A percentile compares a stretch with the other conserved stretches of the same genome.
phyloP scores from a whole-genome alignment of 2,329 filamentous ascomycete species.

The Aureobasidium sp. region DNA sequence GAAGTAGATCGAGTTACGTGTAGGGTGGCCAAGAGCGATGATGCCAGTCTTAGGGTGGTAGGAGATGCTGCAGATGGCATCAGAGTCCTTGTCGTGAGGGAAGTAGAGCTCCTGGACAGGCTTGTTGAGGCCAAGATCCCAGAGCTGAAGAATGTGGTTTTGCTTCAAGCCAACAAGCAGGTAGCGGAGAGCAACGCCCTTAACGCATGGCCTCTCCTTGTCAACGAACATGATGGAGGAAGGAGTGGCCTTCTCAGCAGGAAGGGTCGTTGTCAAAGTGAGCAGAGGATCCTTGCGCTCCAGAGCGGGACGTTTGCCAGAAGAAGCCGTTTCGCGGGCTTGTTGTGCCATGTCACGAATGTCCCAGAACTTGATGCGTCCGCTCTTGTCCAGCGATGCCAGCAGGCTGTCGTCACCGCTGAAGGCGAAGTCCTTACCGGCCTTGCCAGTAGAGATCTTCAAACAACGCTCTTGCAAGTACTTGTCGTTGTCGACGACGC shows the following conservation, averaged over 20 bases:
- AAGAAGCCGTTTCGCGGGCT: constrained; percentile 34
- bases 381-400: constrained; percentile 93
- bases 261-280: constrained; percentile 76
- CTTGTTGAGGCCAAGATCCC: constrained; percentile 92
- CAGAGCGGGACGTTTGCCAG: constrained; percentile 42
- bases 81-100: constrained; percentile 89
- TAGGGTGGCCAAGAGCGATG: constrained; percentile 90
- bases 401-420: constrained; percentile 93
- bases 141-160: constrained; percentile 95
- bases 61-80: constrained; percentile 94
- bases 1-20: constrained; percentile 95
- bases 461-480: constrained; percentile 80
- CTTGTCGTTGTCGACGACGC: constrained; percentile 73
- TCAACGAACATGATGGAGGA: constrained; percentile 94
- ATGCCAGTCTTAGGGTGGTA: constrained; percentile 91
- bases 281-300: constrained; percentile 81
- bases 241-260: constrained; percentile 90
- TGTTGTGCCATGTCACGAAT: constrained; percentile 64
- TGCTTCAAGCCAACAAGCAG: constrained; percentile 98
- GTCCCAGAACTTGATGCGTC: constrained; percentile 96
- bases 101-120: constrained; percentile 96
- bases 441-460: constrained; percentile 94
- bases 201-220: constrained; percentile 88
- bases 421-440: constrained; percentile 96
- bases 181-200: constrained; percentile 83